Evolutionary conservation across 2,329 filamentous ascomycete genomes (phyloP).

Genomic region (Alternaria atra): DNA sequence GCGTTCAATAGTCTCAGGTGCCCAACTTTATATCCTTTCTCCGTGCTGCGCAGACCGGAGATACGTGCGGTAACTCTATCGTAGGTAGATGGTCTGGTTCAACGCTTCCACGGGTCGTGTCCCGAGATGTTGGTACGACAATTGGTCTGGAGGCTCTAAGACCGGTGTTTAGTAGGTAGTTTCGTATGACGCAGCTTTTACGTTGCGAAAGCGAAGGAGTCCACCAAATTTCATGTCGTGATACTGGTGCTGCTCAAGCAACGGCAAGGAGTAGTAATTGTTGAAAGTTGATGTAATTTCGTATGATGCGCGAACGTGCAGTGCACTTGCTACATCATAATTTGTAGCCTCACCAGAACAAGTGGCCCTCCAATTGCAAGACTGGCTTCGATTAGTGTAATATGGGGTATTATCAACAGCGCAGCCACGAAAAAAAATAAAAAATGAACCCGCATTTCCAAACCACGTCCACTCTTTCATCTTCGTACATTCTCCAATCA

Average conservation of each 20-base stretch:
- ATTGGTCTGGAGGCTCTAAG: neutral
- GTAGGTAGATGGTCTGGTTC: neutral
- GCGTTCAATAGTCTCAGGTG: conserved; percentile 1
- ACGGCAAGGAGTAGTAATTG: neutral
- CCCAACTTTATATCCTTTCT: neutral
- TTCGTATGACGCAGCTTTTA: neutral
- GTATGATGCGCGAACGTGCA: neutral
- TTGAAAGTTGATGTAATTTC: neutral
- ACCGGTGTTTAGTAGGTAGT: neutral
- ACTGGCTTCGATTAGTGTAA: neutral
- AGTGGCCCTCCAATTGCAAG: neutral
- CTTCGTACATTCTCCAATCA: neutral
- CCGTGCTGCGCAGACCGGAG: neutral
- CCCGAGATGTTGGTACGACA: neutral
- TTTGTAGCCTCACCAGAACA: neutral
- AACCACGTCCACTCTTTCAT: neutral
- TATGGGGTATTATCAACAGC: neutral
- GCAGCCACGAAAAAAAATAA: neutral
- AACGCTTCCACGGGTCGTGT: neutral
- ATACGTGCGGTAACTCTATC: neutral
- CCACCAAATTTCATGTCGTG: neutral
- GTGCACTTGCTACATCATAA: neutral
- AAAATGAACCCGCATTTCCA: neutral
- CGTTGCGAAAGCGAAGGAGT: neutral
- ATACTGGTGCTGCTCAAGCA: neutral